Evolutionary conservation across 2,329 filamentous ascomycete genomes (phyloP), one percentile per base, ranked within the genome.

Genomic region (Helotiales sp.): DNA sequence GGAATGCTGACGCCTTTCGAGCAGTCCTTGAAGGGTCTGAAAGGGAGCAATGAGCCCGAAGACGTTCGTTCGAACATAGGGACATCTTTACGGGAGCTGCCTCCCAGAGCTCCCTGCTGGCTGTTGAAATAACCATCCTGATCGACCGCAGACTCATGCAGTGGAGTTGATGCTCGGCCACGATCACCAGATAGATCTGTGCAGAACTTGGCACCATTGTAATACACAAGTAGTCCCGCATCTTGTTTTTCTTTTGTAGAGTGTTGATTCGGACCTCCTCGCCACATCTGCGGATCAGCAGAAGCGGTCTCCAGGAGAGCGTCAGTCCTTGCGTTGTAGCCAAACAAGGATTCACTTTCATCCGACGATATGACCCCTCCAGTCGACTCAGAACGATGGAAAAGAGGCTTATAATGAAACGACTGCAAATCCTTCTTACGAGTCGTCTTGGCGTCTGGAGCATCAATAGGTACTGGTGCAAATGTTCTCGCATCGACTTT

Each of bases 161-260:
- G 83, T 1, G 82, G 76, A 1, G 83, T 82, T 0, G 82, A 84
- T 1, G 78, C 69, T 24, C 84, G 83, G 1, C 83, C 83, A 11
- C 81, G 81, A 72, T 93, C 90, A 1, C 90, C 89, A 17, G 89
- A 92, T 3, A 96, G 79, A 76, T 97, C 93, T 1, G 89, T 93
- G 77, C 89, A 96, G 77, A 96, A 97, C 0, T 87, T 87, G 1
- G 91, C 90, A 28, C 91, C 91, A 68, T 86, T 92, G 77, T 95
- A 96, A 75, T 94, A 96, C 20, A 95, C 93, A 71, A 96, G 91
- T 0, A 91, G 89, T 8, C 92, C 93, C 66, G 91, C 88, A 13
- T 88, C 84, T 0, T 43, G 47, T 6, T 30, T 63, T 26, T 54
- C 61, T 40, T 28, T 43, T 13, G 32, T 17, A 17, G 61, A 54